These are phyloP conservation scores for Penicillium brasilianum DNA, from an alignment of 2,329 filamentous ascomycete genomes.

Conservation along the genomic window DNA sequence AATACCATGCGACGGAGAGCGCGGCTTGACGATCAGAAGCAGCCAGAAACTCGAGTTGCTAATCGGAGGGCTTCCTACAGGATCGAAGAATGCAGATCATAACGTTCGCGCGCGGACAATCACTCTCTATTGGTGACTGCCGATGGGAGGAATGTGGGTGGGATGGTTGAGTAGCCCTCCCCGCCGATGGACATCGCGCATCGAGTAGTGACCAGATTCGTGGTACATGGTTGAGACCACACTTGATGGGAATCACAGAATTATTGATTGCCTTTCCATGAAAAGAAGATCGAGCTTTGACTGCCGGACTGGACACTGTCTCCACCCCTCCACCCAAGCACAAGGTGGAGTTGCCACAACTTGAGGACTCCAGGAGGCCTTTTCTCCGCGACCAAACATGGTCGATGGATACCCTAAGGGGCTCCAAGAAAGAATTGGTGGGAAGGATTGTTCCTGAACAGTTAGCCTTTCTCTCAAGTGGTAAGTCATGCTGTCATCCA, in stretches of 20 bases:
- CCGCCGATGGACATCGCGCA: not conserved
- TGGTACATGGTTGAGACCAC: not conserved
- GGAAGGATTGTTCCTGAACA: not conserved
- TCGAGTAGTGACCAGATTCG: constrained; percentile 1
- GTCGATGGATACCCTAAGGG: not conserved
- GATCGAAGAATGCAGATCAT: constrained; percentile 19
- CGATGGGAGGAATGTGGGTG: constrained; percentile 16
- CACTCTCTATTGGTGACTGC: not conserved
- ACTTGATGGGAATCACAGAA: not conserved
- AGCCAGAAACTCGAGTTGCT: not conserved
- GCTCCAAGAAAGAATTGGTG: not conserved
- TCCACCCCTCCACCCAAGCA: not conserved
- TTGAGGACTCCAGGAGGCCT: not conserved
- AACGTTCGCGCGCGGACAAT: not conserved
- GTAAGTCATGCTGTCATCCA: constrained; percentile 28
- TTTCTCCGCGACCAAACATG: not conserved
- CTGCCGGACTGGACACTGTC: not conserved
- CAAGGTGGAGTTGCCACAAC: not conserved
- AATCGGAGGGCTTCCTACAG: constrained; percentile 10
- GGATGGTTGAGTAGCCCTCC: not conserved
- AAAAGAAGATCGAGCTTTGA: not conserved
- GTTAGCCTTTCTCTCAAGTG: not conserved
- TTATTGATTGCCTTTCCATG: not conserved
- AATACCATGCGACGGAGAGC: not conserved
- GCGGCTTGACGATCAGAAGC: not conserved